phyloP scores from a whole-genome alignment of 768 basidiomycete species.

The Omphalotus guepiniiformis region DNA sequence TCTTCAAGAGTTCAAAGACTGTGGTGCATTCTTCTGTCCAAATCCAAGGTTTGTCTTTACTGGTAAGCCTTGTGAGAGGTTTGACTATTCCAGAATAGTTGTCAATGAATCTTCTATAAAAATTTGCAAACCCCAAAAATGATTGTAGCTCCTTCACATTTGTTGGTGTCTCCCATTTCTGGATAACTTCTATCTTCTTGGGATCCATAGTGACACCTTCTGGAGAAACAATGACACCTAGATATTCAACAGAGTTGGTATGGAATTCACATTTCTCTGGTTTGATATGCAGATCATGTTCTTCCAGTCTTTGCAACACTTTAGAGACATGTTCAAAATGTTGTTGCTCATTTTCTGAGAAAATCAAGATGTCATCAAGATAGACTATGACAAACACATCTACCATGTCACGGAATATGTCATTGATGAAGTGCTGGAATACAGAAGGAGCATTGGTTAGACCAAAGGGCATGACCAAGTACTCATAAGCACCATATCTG shows the following conservation, averaged over 20 bases:
- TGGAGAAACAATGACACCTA: too few species aligned
- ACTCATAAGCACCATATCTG: conserved; percentile 34
- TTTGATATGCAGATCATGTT: conserved; percentile 17
- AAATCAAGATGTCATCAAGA: conserved; percentile 28
- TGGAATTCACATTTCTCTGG: too few species aligned
- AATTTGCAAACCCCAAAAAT: too few species aligned
- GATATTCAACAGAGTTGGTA: too few species aligned
- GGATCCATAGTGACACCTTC: too few species aligned
- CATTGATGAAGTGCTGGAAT: conserved; percentile 29
- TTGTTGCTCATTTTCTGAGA: conserved; percentile 6
- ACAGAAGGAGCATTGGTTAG: conserved; percentile 28
- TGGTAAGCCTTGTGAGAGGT: background rate
- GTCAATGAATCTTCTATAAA: too few species aligned
- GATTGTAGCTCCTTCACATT: too few species aligned
- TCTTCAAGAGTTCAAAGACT: conserved; percentile 13
- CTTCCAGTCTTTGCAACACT: conserved; percentile 16
- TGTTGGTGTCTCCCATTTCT: too few species aligned
- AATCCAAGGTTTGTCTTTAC: background rate
- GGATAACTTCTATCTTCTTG: too few species aligned
- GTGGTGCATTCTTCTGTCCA: conserved; percentile 1
- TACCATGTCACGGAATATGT: conserved; percentile 28
- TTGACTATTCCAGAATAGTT: too few species aligned
- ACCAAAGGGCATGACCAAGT: conserved; percentile 39
- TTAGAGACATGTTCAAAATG: conserved; percentile 11
- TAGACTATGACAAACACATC: conserved; percentile 25